phyloP scores from a whole-genome alignment of 306 rosid species.

The Quillaja saponaria region DNA sequence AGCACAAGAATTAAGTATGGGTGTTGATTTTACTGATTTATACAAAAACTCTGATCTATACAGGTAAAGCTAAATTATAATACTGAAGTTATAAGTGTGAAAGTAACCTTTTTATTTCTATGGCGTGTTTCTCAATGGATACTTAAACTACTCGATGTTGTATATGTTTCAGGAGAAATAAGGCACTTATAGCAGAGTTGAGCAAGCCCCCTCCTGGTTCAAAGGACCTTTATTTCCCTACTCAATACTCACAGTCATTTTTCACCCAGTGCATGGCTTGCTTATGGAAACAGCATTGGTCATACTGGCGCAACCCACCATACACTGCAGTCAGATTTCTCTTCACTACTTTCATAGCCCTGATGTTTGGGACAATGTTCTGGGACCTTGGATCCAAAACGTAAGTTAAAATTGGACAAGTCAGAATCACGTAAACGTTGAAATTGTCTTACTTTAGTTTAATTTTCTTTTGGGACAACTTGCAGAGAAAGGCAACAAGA shows the following conservation, averaged over 20 bases:
- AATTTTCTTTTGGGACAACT: constrained; percentile 6
- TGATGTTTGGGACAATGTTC: constrained; percentile 73
- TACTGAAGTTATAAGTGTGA: too few relatives aligned
- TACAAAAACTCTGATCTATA: constrained; percentile 56
- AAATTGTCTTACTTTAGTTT: neutral
- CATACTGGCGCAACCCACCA: constrained; percentile 65
- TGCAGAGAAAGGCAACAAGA: constrained; percentile 51
- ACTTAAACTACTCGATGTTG: constrained; percentile 3
- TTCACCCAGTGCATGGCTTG: constrained; percentile 54
- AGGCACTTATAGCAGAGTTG: constrained; percentile 47
- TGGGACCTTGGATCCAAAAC: constrained; percentile 72
- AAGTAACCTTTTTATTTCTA: too few relatives aligned
- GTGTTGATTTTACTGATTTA: constrained; percentile 56
- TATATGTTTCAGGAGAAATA: constrained; percentile 60
- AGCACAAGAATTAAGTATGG: constrained; percentile 51
- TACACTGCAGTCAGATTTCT: constrained; percentile 56
- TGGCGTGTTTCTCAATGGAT: neutral
- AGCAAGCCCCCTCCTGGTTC: constrained; percentile 56
- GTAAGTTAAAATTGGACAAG: constrained; percentile 35
- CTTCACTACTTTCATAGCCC: constrained; percentile 47
- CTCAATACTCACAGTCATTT: constrained; percentile 52
- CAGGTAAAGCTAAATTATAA: constrained; percentile 31
- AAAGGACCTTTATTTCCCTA: constrained; percentile 52
- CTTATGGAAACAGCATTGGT: constrained; percentile 73
- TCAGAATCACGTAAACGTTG: neutral